These are phyloP conservation scores for Candolleomyces efflorescens DNA, from an alignment of 768 basidiomycete species.

Conservation along the genomic window DNA sequence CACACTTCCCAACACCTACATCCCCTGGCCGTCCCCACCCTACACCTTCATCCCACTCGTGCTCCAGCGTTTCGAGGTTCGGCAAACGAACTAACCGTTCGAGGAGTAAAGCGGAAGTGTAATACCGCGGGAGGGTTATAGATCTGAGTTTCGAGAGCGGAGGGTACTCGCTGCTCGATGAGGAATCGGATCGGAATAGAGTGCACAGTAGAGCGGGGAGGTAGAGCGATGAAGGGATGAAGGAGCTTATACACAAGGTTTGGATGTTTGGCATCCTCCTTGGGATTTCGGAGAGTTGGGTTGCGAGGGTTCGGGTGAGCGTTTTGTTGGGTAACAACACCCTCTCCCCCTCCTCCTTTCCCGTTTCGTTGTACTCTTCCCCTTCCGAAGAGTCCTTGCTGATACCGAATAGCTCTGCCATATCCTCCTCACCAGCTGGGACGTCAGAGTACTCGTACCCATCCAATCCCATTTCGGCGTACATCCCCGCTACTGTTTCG, in stretches of 20 bases:
- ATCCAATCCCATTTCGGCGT: not conserved
- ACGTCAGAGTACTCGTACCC: not conserved
- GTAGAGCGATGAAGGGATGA: conserved; percentile 4
- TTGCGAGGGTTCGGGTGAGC: not conserved
- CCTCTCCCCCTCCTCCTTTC: not conserved
- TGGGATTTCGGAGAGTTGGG: conserved; percentile 6
- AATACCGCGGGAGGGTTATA: conserved; percentile 8
- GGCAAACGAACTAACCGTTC: conserved; percentile 2
- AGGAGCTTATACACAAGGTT: conserved; percentile 4
- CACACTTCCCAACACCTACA: not conserved
- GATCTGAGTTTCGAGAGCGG: conserved; percentile 3
- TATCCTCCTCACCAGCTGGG: not conserved
- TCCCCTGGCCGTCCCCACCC: conserved; percentile 2
- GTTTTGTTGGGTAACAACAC: not conserved
- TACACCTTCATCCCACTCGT: conserved; percentile 7
- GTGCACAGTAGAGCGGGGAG: not conserved
- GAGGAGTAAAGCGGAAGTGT: not conserved
- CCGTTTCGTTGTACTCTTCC: no score
- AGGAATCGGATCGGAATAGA: not conserved
- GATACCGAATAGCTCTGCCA: not conserved
- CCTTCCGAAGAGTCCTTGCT: no score
- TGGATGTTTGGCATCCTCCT: conserved; percentile 9
- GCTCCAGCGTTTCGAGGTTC: conserved; percentile 9
- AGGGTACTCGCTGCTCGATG: conserved; percentile 1
- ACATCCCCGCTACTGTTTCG: not conserved